Conservation (phyloP, 805 yeast species). For the Blastobotrys americana region DNA sequence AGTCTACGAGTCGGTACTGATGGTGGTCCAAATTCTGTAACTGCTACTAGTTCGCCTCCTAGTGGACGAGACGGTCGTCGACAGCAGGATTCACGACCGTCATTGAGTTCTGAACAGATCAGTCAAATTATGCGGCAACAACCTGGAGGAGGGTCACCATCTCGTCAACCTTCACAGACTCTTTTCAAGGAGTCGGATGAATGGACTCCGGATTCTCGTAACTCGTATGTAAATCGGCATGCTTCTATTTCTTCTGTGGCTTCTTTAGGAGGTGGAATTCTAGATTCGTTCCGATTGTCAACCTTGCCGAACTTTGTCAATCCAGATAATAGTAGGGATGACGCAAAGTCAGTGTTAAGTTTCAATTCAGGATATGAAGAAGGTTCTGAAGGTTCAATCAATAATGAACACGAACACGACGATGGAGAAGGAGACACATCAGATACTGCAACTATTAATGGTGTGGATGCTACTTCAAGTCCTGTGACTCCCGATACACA, state of each 20-base stretch:
- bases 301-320: constrained; percentile 12
- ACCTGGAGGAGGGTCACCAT: neutral
- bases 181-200: neutral
- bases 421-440: too few relatives aligned
- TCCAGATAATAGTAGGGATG: too few relatives aligned
- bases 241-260: constrained; percentile 14
- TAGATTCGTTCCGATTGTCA: constrained; percentile 22
- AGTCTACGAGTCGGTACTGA: neutral
- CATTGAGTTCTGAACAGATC: neutral
- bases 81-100: neutral
- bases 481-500: too few relatives aligned
- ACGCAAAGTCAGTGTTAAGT: too few relatives aligned
- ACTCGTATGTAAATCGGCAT: neutral
- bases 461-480: too few relatives aligned
- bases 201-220: neutral
- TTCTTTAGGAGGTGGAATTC: constrained; percentile 18
- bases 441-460: too few relatives aligned
- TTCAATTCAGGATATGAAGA: too few relatives aligned
- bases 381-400: too few relatives aligned
- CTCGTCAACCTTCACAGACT: neutral
- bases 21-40: neutral
- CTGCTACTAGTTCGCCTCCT: too few relatives aligned
- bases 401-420: too few relatives aligned
- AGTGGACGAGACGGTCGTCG: neutral
- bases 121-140: neutral